Conservation (phyloP, 106 monocot species). For the Narthecium ossifragum region DNA sequence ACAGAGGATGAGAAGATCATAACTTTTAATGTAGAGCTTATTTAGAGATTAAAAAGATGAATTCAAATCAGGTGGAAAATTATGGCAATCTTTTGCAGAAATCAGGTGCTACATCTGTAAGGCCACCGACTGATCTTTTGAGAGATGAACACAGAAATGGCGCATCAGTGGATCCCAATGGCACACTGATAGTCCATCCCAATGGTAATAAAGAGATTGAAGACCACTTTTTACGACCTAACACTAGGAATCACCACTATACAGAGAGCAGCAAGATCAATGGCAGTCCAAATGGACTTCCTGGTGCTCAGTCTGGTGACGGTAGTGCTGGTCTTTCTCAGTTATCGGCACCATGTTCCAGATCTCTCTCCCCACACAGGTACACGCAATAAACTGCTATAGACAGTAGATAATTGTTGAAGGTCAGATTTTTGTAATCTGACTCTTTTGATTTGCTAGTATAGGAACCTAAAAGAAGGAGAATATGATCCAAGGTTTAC, state of each 20-base stretch:
- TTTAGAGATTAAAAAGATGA: not conserved
- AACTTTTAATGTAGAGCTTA: too few species aligned
- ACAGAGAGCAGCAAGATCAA: constrained; percentile 32
- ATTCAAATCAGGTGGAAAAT: not conserved
- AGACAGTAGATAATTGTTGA: not conserved
- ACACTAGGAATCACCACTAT: constrained; percentile 18
- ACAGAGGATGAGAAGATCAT: too few species aligned
- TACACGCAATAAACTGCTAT: constrained; percentile 2
- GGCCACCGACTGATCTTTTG: constrained; percentile 17
- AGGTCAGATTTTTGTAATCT: not conserved
- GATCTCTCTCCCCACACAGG: constrained; percentile 83
- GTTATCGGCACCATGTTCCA: constrained; percentile 66
- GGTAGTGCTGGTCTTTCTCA: constrained; percentile 50
- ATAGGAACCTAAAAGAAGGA: constrained; percentile 62
- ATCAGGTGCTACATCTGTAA: constrained; percentile 25
- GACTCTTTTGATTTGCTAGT: not conserved
- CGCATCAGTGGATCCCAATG: constrained; percentile 23
- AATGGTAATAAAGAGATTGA: constrained; percentile 34
- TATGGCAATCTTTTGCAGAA: constrained; percentile 29
- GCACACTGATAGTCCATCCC: constrained; percentile 26
- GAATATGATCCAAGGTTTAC: constrained; percentile 55
- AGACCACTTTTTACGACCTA: constrained; percentile 20
- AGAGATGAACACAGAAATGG: constrained; percentile 26
- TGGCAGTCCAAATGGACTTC: constrained; percentile 31
- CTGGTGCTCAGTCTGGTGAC: constrained; percentile 25